A percentile compares a stretch with the other conserved stretches of the same genome.
Conservation (phyloP, 352 stramenopile genomes). For the Globisporangium carolinianum region DNA sequence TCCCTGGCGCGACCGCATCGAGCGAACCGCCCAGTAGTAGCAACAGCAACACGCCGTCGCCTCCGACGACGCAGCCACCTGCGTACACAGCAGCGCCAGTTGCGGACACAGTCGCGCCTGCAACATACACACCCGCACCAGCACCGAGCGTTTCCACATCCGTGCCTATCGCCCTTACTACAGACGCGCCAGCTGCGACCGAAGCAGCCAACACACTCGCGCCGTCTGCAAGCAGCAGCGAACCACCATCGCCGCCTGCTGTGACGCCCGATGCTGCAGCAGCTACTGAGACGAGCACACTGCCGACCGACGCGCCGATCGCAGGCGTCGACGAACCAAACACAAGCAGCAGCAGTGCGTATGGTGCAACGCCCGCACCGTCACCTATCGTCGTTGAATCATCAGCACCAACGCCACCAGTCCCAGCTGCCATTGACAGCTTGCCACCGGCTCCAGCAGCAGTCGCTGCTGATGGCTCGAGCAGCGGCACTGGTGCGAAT, state of each 20-base stretch:
- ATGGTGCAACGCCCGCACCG: too few species aligned
- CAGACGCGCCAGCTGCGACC: background rate
- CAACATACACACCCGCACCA: conserved; percentile 1
- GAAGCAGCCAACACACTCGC: background rate
- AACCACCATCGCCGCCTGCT: too few species aligned
- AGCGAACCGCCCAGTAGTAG: background rate
- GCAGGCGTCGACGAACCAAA: background rate
- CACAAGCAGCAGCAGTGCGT: too few species aligned
- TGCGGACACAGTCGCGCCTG: background rate
- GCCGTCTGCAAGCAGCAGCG: background rate
- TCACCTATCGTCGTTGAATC: too few species aligned
- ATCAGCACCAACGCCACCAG: too few species aligned
- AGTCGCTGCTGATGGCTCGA: background rate
- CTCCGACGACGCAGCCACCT: background rate
- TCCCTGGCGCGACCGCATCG: too few species aligned
- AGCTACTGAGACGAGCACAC: too few species aligned
- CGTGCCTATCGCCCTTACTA: too few species aligned
- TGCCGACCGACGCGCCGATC: background rate
- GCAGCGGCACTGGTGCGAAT: background rate
- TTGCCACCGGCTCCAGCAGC: too few species aligned
- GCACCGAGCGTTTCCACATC: background rate
- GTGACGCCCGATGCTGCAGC: too few species aligned
- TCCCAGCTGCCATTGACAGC: too few species aligned
- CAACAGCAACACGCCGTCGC: background rate
- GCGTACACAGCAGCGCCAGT: background rate